Percentiles rank a stretch among this genome's conserved stretches.
Evolutionary conservation across 116 monocot genomes (phyloP).

Genomic region (Iris pallida): DNA sequence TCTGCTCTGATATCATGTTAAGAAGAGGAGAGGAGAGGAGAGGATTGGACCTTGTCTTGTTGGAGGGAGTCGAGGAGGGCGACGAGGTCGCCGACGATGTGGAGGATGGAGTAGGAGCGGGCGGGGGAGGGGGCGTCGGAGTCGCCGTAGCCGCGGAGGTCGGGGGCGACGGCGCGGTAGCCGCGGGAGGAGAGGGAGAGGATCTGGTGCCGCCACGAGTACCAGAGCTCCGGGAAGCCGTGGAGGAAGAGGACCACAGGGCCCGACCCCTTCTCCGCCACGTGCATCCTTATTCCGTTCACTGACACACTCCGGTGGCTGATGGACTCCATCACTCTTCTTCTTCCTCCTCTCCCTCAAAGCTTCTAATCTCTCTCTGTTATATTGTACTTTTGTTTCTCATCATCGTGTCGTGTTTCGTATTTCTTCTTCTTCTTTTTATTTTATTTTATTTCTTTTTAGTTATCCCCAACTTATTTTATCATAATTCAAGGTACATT

Average conservation of each 20-base stretch:
- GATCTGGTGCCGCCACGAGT: constrained; percentile 61
- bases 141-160: constrained; percentile 47
- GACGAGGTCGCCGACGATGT: constrained; percentile 3
- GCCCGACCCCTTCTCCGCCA: constrained; percentile 55
- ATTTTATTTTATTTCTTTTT: too few species aligned
- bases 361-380: too few species aligned
- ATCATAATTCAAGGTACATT: too few species aligned
- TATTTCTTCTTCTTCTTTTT: too few species aligned
- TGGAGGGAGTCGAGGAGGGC: constrained; percentile 8
- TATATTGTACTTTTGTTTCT: too few species aligned
- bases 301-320: constrained; percentile 37
- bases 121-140: neutral
- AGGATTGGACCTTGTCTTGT: neutral
- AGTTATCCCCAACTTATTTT: too few species aligned
- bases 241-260: constrained; percentile 50
- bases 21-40: neutral
- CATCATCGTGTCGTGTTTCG: too few species aligned
- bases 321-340: neutral
- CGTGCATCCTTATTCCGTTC: constrained; percentile 73
- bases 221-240: constrained; percentile 78
- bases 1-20: too few species aligned
- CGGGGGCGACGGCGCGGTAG: constrained; percentile 59
- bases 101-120: constrained; percentile 2
- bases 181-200: constrained; percentile 40
- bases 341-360: neutral